These are phyloP conservation scores for Eimeria acervulina DNA, from an alignment of 169 alveolate genomes.

Conservation along the genomic window DNA sequence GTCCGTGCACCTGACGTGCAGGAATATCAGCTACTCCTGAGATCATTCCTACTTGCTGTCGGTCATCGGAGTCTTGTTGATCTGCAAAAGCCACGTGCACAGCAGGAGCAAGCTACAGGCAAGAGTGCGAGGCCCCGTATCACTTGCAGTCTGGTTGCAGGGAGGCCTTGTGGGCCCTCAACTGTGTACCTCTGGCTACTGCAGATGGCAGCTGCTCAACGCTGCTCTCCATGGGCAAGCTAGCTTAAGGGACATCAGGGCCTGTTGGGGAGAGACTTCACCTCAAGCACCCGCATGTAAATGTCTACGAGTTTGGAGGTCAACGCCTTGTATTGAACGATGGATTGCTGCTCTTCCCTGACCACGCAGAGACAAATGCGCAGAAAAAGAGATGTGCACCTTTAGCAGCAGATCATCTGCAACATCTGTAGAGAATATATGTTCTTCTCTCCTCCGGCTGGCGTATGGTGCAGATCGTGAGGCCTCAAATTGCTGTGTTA, in stretches of 20 bases:
- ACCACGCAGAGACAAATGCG: neutral
- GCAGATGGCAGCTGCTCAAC: constrained; percentile 10
- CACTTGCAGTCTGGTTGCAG: neutral
- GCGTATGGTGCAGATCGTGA: neutral
- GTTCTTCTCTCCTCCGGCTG: neutral
- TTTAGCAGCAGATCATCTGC: constrained; percentile 1
- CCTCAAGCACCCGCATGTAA: constrained; percentile 51
- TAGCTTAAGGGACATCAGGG: neutral
- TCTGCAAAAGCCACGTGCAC: constrained; percentile 37
- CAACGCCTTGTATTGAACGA: constrained; percentile 35
- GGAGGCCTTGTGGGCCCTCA: neutral
- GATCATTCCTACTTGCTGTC: neutral
- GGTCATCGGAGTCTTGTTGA: constrained; percentile 30
- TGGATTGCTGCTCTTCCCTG: constrained; percentile 16
- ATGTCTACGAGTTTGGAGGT: constrained; percentile 52
- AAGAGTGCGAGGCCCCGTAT: neutral
- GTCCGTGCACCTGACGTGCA: neutral
- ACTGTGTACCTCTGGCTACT: neutral
- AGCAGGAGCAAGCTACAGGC: neutral
- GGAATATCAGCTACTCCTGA: neutral
- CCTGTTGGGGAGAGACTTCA: neutral
- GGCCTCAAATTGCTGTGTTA: neutral
- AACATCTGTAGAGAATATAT: neutral
- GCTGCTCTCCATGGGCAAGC: neutral
- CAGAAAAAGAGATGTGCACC: neutral